Evolutionary conservation across 192 early-diverging fungal genomes (phyloP).

Genomic region (Coemansia sp.): DNA sequence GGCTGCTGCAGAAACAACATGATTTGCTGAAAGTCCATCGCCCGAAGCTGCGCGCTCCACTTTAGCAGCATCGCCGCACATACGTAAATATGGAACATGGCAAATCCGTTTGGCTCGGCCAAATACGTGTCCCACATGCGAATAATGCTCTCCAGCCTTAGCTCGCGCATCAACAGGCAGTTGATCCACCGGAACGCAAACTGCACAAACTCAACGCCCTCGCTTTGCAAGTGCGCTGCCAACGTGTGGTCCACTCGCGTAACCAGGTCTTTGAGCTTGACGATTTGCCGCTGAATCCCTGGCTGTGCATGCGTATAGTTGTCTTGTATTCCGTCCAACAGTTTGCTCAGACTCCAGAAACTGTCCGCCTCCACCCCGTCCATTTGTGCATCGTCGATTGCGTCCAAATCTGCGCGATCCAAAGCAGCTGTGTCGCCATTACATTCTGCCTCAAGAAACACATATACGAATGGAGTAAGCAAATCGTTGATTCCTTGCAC

Average conservation of each 20-base stretch:
- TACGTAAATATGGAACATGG: conserved; percentile 96
- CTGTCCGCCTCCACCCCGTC: conserved; percentile 87
- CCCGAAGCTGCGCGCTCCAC: conserved; percentile 82
- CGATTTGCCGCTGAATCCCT: conserved; percentile 91
- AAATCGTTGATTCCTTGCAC: conserved; percentile 99
- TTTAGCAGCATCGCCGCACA: conserved; percentile 97
- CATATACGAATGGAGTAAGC: conserved; percentile 93
- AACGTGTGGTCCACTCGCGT: conserved; percentile 81
- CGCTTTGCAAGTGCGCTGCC: conserved; percentile 75
- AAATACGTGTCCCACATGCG: conserved; percentile 99
- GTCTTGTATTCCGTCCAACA: conserved; percentile 98
- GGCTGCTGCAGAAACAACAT: conserved; percentile 92
- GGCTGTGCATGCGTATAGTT: conserved; percentile 98
- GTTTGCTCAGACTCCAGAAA: conserved; percentile 95
- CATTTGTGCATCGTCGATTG: conserved; percentile 57
- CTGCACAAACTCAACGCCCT: conserved; percentile 97
- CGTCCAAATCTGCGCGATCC: not conserved
- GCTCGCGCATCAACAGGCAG: conserved; percentile 96
- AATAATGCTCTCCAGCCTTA: conserved; percentile 81
- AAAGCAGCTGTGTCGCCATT: too few species aligned
- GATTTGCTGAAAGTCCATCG: conserved; percentile 91
- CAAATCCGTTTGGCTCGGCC: conserved; percentile 67
- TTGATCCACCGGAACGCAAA: conserved; percentile 99
- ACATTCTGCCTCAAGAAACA: conserved; percentile 65
- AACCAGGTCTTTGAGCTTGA: conserved; percentile 86